phyloP scores from a whole-genome alignment of 2,329 filamentous ascomycete species.

The Neoscytalidium dimidiatum region DNA sequence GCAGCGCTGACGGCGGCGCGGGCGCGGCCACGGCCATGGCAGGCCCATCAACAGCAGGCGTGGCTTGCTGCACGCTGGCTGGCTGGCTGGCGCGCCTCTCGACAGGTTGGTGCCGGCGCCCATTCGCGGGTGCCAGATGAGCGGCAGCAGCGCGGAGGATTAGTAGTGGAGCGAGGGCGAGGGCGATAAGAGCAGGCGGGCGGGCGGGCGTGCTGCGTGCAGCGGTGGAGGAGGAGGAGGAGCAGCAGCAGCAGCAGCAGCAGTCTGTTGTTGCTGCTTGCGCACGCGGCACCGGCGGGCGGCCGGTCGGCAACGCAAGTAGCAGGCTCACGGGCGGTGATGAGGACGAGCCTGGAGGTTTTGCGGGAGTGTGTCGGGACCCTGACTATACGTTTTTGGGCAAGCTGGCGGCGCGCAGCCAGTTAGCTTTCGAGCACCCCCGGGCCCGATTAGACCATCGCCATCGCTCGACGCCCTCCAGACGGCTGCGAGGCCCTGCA shows the following conservation, averaged over 20 bases:
- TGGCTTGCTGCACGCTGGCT: background rate
- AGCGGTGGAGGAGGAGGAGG: background rate
- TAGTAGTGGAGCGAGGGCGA: background rate
- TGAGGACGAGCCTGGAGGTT: background rate
- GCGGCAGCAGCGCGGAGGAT: background rate
- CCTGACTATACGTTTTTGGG: background rate
- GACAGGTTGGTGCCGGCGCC: background rate
- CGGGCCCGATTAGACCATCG: constrained; percentile 10
- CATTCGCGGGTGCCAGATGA: background rate
- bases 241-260: no score
- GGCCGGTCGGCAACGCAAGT: no score
- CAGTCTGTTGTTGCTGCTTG: no score
- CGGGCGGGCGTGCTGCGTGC: background rate
- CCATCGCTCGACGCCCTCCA: constrained; percentile 15
- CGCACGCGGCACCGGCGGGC: background rate
- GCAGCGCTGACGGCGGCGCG: background rate
- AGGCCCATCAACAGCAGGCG: no score
- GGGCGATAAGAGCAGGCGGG: background rate
- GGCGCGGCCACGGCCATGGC: no score
- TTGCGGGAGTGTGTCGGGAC: background rate
- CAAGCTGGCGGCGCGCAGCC: background rate
- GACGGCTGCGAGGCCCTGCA: constrained; percentile 5
- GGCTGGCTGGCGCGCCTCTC: background rate
- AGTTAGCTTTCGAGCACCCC: background rate
- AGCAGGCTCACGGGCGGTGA: background rate